phyloP scores from a whole-genome alignment of 116 monocot genomes.

The Posidonia oceanica region DNA sequence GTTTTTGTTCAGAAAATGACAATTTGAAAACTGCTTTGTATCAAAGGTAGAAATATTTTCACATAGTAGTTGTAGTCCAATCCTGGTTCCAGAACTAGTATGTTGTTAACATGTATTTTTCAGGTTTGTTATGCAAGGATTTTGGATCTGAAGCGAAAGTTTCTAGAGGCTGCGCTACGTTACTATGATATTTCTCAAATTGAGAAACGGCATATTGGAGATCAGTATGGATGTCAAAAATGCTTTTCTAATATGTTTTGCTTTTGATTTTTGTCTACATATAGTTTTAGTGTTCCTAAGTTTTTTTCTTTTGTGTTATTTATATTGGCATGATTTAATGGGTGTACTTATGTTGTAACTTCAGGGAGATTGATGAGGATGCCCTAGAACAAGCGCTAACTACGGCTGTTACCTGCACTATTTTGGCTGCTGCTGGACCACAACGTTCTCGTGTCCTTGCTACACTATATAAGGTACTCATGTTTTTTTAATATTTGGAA shows the following conservation, averaged over 20 bases:
- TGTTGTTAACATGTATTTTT: background rate
- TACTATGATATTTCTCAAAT: constrained; percentile 99
- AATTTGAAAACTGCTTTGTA: background rate
- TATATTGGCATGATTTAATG: background rate
- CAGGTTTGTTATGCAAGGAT: constrained; percentile 98
- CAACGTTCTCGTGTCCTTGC: constrained; percentile 93
- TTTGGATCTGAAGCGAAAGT: constrained; percentile 87
- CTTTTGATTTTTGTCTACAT: background rate
- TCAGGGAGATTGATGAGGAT: constrained; percentile 86
- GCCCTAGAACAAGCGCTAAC: constrained; percentile 88
- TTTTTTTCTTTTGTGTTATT: background rate
- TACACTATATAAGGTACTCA: constrained; percentile 81
- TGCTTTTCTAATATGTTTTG: background rate
- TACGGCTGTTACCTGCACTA: constrained; percentile 95
- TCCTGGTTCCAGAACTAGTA: background rate
- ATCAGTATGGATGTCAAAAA: constrained; percentile 58
- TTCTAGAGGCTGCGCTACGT: constrained; percentile 95
- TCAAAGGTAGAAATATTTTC: background rate
- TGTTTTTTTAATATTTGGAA: constrained; percentile 1
- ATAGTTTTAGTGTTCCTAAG: background rate
- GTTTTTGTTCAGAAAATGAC: background rate
- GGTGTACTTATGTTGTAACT: background rate
- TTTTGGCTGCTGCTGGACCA: constrained; percentile 95
- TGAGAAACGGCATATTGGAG: constrained; percentile 87
- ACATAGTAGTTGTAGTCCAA: background rate